Percentiles rank a stretch among this genome's conserved stretches.
phyloP scores from a whole-genome alignment of 1,284 basidiomycete genomes.

The Ceratobasidium papillatum region DNA sequence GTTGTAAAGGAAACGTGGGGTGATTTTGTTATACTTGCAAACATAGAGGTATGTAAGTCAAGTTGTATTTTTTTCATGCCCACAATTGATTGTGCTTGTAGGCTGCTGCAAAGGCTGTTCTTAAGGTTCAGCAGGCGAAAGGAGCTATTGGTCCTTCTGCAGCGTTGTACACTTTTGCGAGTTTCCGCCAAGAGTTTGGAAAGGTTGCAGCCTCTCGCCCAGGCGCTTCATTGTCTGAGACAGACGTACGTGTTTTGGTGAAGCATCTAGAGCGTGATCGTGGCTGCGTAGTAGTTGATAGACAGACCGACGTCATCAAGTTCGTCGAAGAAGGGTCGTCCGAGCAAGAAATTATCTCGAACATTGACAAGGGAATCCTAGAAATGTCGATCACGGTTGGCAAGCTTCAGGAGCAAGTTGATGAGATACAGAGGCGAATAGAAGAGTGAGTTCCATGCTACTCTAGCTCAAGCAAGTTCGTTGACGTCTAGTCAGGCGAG shows the following conservation, averaged over 20 bases:
- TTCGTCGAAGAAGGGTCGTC: constrained; percentile 61
- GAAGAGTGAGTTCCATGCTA: constrained; percentile 63
- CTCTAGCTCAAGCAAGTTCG: constrained; percentile 3
- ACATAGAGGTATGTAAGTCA: constrained; percentile 61
- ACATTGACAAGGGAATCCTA: constrained; percentile 76
- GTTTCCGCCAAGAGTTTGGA: constrained; percentile 70
- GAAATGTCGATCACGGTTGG: constrained; percentile 74
- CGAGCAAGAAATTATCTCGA: constrained; percentile 63
- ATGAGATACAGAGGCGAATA: constrained; percentile 71
- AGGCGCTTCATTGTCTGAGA: constrained; percentile 59
- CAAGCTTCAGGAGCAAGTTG: constrained; percentile 72
- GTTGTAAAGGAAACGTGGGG: constrained; percentile 69
- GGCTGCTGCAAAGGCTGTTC: constrained; percentile 67
- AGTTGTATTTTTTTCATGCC: background rate
- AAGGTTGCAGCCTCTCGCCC: constrained; percentile 54
- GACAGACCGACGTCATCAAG: constrained; percentile 63
- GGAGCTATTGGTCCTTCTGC: constrained; percentile 65
- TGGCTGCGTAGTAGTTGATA: constrained; percentile 46
- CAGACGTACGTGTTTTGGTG: constrained; percentile 75
- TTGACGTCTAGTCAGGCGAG: constrained; percentile 60
- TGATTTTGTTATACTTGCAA: constrained; percentile 75
- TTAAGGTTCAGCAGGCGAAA: constrained; percentile 60
- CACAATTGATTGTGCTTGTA: constrained; percentile 39
- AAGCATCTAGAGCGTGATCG: constrained; percentile 83
- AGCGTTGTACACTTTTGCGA: constrained; percentile 67